A percentile compares a stretch with the other conserved stretches of the same genome.
phyloP scores from a whole-genome alignment of 2,329 filamentous ascomycete species.

The Aspergillus tamarii region DNA sequence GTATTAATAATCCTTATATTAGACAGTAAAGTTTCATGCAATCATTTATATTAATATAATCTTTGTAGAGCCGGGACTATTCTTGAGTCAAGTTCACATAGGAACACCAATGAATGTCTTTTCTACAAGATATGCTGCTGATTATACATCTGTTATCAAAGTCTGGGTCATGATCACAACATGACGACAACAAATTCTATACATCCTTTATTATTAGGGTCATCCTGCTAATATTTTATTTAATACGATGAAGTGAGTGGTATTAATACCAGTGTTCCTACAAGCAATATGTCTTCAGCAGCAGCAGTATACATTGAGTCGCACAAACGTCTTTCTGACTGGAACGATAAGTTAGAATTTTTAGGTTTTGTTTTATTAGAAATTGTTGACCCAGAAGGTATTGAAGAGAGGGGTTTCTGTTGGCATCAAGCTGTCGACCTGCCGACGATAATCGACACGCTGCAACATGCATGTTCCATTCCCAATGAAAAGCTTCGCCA shows the following conservation, averaged over 20 bases:
- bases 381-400: constrained; percentile 9
- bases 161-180: too few relatives aligned
- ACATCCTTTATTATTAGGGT: too few relatives aligned
- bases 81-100: too few relatives aligned
- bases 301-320: neutral
- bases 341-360: constrained; percentile 16
- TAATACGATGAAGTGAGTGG: neutral
- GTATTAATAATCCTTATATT: neutral
- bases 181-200: too few relatives aligned
- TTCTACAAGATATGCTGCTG: too few relatives aligned
- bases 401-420: constrained; percentile 7
- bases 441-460: constrained; percentile 7
- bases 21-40: neutral
- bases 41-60: too few relatives aligned
- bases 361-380: constrained; percentile 15
- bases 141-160: too few relatives aligned
- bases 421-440: constrained; percentile 9
- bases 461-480: neutral
- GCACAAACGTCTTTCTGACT: constrained; percentile 1
- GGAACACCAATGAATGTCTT: too few relatives aligned
- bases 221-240: too few relatives aligned
- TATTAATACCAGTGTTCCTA: neutral
- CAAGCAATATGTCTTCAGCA: neutral
- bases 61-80: too few relatives aligned
- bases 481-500: constrained; percentile 1